A percentile compares a stretch with the other conserved stretches of the same genome.
These are phyloP conservation scores for Datura wrightii DNA, from an alignment of 257 asterid genomes.

Conservation along the genomic window DNA sequence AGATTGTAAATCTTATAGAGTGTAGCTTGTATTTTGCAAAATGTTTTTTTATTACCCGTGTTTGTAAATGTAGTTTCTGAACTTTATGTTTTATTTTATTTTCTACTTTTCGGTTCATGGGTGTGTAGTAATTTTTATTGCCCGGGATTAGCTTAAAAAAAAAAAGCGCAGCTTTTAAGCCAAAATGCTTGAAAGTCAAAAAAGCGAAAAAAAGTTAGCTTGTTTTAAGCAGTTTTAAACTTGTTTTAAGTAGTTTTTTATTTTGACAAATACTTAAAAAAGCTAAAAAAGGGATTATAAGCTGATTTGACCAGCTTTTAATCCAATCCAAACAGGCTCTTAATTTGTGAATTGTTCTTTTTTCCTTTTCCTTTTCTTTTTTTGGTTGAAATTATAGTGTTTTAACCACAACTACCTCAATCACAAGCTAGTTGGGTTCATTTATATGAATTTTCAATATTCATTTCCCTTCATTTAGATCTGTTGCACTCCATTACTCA, in stretches of 20 bases:
- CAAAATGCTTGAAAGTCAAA: no score
- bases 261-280: no score
- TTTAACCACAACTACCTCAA: not conserved
- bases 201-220: no score
- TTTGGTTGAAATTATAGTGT: not conserved
- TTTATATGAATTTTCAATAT: not conserved
- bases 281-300: no score
- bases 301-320: no score
- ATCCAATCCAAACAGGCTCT: no score
- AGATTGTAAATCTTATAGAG: not conserved
- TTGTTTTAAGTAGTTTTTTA: no score
- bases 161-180: no score
- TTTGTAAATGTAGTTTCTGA: not conserved
- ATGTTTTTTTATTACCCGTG: no score
- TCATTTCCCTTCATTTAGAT: constrained; percentile 14
- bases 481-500: not conserved
- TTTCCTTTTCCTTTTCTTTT: not conserved
- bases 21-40: not conserved
- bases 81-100: not conserved
- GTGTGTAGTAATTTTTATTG: not conserved
- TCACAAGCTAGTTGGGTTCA: constrained; percentile 21
- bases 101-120: not conserved
- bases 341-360: not conserved
- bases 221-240: no score
- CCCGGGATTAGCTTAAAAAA: no score